Conservation (phyloP, 2,329 filamentous ascomycete genomes). For the Pseudogymnoascus sp. region DNA sequence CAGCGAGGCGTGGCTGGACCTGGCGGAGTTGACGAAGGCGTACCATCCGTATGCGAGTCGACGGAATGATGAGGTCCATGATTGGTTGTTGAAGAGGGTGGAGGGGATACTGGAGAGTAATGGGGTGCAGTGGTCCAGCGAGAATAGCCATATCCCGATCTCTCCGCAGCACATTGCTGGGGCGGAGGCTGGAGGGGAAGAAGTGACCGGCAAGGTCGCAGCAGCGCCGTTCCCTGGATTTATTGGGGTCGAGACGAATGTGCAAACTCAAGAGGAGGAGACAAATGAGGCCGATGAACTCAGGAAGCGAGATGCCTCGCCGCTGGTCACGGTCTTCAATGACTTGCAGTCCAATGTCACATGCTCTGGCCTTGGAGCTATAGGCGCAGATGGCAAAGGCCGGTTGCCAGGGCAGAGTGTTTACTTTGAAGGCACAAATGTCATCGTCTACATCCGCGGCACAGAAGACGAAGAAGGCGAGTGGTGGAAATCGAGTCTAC, state of each 20-base stretch:
- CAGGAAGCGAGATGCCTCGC: slow-evolving; percentile 13
- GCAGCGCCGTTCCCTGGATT: background rate
- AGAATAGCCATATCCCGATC: slow-evolving; percentile 22
- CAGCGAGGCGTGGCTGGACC: slow-evolving; percentile 77
- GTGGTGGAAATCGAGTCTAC: slow-evolving; percentile 56
- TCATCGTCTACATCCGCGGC: slow-evolving; percentile 85
- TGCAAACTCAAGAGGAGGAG: background rate
- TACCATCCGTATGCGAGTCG: slow-evolving; percentile 88
- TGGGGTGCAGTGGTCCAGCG: slow-evolving; percentile 39
- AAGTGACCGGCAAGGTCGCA: background rate
- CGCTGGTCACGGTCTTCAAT: slow-evolving; percentile 62
- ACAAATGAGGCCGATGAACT: background rate
- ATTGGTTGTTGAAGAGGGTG: slow-evolving; percentile 66
- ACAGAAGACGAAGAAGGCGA: slow-evolving; percentile 61
- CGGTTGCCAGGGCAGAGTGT: slow-evolving; percentile 38
- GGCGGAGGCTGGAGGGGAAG: background rate
- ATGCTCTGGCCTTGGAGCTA: slow-evolving; percentile 41
- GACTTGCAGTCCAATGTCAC: slow-evolving; percentile 75
- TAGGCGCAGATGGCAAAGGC: slow-evolving; percentile 27
- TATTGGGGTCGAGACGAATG: background rate
- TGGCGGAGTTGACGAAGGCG: slow-evolving; percentile 62
- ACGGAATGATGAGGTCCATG: slow-evolving; percentile 70
- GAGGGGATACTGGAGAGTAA: slow-evolving; percentile 60
- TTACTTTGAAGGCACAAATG: slow-evolving; percentile 89
- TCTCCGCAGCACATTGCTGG: background rate